Evolutionary conservation across 495 filamentous ascomycete species (phyloP).

Genomic region (Penicillium soppii): DNA sequence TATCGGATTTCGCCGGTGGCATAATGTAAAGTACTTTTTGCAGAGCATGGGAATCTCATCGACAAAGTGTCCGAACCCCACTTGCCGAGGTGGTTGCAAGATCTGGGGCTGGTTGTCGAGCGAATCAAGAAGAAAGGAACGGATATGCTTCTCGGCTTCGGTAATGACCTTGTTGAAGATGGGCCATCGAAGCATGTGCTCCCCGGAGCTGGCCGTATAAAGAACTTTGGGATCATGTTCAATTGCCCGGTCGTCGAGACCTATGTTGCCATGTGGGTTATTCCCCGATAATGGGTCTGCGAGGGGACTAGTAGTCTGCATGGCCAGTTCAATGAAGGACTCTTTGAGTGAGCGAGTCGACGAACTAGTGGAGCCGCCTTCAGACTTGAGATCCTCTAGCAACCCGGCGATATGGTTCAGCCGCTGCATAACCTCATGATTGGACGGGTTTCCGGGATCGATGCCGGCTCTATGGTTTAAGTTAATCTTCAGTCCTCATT

Average conservation of each 20-base stretch:
- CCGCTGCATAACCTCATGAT: constrained; percentile 22
- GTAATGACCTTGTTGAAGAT: constrained; percentile 22
- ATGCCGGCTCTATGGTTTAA: constrained; percentile 12
- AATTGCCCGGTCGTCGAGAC: constrained; percentile 15
- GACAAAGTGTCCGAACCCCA: constrained; percentile 12
- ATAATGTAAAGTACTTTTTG: constrained; percentile 17
- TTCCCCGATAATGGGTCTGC: constrained; percentile 13
- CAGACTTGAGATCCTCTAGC: constrained; percentile 26
- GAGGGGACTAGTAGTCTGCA: constrained; percentile 16
- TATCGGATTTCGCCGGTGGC: constrained; percentile 23
- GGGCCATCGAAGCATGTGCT: constrained; percentile 30
- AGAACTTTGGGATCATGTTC: constrained; percentile 24
- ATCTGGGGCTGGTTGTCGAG: constrained; percentile 12
- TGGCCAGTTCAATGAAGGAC: constrained; percentile 17
- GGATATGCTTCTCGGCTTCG: constrained; percentile 23
- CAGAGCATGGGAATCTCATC: constrained; percentile 22
- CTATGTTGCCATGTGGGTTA: constrained; percentile 4
- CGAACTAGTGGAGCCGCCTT: constrained; percentile 11
- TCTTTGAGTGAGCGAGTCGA: constrained; percentile 18
- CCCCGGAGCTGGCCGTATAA: constrained; percentile 25
- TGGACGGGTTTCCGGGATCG: constrained; percentile 15
- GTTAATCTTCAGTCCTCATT: constrained; percentile 1
- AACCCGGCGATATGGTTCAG: constrained; percentile 22
- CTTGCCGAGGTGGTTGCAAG: constrained; percentile 10
- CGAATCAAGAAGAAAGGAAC: constrained; percentile 27